Evolutionary conservation across 2,329 filamentous ascomycete genomes (phyloP).

Genomic region (Pseudogymnoascus sp.): DNA sequence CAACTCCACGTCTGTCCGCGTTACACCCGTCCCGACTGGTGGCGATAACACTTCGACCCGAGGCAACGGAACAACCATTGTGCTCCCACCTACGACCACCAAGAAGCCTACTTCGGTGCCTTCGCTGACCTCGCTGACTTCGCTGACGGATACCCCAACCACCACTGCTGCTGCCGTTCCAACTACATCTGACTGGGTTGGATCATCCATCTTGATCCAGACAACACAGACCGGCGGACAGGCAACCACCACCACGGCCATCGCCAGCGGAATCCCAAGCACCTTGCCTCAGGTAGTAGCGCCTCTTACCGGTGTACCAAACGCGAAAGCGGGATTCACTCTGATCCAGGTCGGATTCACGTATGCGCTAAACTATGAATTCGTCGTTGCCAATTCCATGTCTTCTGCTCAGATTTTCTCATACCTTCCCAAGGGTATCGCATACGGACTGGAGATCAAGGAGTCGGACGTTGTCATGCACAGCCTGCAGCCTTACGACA

Average conservation of each 20-base stretch:
- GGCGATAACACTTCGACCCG: background rate
- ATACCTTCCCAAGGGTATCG: conserved; percentile 63
- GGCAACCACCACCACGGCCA: conserved; percentile 20
- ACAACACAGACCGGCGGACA: background rate
- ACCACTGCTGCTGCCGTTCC: background rate
- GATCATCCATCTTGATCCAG: conserved; percentile 1
- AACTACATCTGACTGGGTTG: conserved; percentile 2
- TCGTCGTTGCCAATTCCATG: conserved; percentile 62
- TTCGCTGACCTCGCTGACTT: background rate
- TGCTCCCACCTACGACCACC: background rate
- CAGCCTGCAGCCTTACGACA: conserved; percentile 69
- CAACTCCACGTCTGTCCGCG: background rate
- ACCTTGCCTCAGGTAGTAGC: conserved; percentile 67
- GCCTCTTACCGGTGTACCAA: conserved; percentile 53
- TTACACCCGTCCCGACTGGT: background rate
- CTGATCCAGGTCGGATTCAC: conserved; percentile 80
- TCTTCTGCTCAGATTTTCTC: conserved; percentile 80
- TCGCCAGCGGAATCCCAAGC: conserved; percentile 49
- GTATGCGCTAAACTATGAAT: conserved; percentile 72
- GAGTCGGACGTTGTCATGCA: conserved; percentile 57
- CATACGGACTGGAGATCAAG: conserved; percentile 44
- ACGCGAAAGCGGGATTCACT: conserved; percentile 47
- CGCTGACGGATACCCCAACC: background rate
- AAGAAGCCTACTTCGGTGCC: background rate
- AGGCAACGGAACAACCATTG: background rate